These are phyloP conservation scores for Berberis thunbergii DNA, from an alignment of 164 flowering plant genomes.

Conservation along the genomic window DNA sequence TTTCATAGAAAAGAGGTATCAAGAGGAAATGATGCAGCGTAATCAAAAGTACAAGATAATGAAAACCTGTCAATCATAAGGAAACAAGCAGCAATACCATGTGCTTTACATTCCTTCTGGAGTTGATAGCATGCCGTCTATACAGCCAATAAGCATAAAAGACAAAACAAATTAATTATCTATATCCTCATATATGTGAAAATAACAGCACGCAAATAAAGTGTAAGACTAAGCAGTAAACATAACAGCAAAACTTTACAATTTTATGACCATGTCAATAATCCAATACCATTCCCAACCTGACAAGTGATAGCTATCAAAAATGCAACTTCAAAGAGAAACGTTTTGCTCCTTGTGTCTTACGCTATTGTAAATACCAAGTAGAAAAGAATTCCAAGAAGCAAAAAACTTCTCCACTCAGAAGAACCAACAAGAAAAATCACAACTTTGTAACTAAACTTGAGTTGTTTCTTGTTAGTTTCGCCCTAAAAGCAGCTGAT, in stretches of 20 bases:
- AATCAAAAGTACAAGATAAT: background rate
- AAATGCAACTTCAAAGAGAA: no score
- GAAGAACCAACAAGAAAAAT: no score
- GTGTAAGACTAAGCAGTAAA: background rate
- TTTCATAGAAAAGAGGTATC: background rate
- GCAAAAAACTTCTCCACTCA: no score
- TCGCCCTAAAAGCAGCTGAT: no score
- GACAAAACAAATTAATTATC: background rate
- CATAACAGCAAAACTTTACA: background rate
- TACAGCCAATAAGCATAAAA: slow-evolving; percentile 8
- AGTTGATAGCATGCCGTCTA: slow-evolving; percentile 52
- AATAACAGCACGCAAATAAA: background rate
- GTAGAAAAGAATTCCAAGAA: no score
- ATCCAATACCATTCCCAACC: no score
- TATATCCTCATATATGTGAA: background rate
- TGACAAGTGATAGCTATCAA: no score
- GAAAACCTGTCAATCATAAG: slow-evolving; percentile 79
- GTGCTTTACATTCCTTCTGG: slow-evolving; percentile 39
- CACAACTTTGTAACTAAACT: no score
- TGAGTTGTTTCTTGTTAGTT: no score
- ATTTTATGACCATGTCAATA: no score
- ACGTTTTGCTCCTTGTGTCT: no score
- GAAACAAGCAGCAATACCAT: slow-evolving; percentile 32
- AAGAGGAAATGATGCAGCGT: background rate
- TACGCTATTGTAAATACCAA: no score